Percentiles rank a stretch among this genome's conserved stretches.
Conservation (phyloP, 331 rosid species). For the Quercus phellos region DNA sequence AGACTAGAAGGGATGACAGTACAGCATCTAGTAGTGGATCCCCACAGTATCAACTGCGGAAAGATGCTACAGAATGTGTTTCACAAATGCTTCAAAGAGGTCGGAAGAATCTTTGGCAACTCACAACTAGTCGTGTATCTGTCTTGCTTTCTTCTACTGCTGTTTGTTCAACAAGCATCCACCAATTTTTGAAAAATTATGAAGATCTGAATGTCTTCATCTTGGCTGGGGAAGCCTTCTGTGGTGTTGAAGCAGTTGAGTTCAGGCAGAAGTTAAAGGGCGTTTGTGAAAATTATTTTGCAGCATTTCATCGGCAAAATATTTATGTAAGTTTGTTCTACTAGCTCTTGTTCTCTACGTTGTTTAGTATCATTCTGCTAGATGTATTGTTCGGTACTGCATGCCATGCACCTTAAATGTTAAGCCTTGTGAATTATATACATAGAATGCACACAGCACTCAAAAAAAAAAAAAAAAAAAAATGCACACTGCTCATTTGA, state of each 20-base stretch:
- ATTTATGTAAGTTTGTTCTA: constrained; percentile 66
- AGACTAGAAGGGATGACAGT: constrained; percentile 47
- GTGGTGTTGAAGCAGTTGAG: constrained; percentile 92
- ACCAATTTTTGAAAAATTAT: constrained; percentile 90
- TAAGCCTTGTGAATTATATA: not conserved
- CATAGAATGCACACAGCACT: constrained; percentile 7
- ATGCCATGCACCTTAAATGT: not conserved
- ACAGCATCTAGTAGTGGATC: constrained; percentile 70
- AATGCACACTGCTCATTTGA: constrained; percentile 1
- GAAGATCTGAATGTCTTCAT: constrained; percentile 87
- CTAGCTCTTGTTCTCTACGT: constrained; percentile 22
- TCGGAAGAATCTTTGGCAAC: constrained; percentile 93
- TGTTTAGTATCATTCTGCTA: constrained; percentile 15
- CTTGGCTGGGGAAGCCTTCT: constrained; percentile 96
- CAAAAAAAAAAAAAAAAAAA: no score
- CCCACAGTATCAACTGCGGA: constrained; percentile 90
- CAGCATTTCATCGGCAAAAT: constrained; percentile 88
- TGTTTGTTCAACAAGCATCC: constrained; percentile 80
- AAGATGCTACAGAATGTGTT: constrained; percentile 79
- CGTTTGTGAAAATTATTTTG: constrained; percentile 91
- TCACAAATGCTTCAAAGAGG: constrained; percentile 93
- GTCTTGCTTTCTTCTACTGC: constrained; percentile 90
- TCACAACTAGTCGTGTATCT: constrained; percentile 85
- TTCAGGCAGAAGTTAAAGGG: constrained; percentile 91
- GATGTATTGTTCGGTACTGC: not conserved